phyloP scores from a whole-genome alignment of 1,284 basidiomycete genomes.

The Golubevia pallescens region DNA sequence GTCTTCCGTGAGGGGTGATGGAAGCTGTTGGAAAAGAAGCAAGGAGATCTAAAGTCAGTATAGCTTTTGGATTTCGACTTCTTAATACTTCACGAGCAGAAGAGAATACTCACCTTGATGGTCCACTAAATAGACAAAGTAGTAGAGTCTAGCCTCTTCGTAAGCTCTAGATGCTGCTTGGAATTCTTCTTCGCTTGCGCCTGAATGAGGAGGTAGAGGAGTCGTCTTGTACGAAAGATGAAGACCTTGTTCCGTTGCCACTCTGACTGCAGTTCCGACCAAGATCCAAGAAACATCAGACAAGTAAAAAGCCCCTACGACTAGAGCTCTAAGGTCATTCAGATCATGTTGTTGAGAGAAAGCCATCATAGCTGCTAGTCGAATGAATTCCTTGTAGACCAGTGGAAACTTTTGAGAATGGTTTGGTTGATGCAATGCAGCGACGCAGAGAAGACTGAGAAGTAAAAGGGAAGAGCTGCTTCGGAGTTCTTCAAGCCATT shows the following conservation, averaged over 20 bases:
- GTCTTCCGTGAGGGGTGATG: conserved; percentile 12
- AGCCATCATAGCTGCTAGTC: conserved; percentile 11
- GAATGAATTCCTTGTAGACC: conserved; percentile 13
- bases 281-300: conserved; percentile 20
- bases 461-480: conserved; percentile 6
- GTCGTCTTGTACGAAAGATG: conserved; percentile 13
- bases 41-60: no score
- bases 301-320: conserved; percentile 13
- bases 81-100: no score
- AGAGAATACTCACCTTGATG: no score
- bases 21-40: no score
- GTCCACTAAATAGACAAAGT: conserved; percentile 13
- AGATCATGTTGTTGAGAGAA: conserved; percentile 15
- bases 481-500: conserved; percentile 7
- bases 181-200: neutral
- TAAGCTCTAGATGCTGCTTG: no score
- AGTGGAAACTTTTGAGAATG: neutral
- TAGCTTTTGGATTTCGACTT: no score
- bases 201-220: neutral
- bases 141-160: conserved; percentile 15
- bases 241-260: conserved; percentile 14
- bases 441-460: conserved; percentile 6
- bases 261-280: conserved; percentile 11
- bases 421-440: neutral
- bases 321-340: conserved; percentile 14